These are phyloP conservation scores for Russula sp. DNA, from an alignment of 768 basidiomycete species.

Conservation along the genomic window DNA sequence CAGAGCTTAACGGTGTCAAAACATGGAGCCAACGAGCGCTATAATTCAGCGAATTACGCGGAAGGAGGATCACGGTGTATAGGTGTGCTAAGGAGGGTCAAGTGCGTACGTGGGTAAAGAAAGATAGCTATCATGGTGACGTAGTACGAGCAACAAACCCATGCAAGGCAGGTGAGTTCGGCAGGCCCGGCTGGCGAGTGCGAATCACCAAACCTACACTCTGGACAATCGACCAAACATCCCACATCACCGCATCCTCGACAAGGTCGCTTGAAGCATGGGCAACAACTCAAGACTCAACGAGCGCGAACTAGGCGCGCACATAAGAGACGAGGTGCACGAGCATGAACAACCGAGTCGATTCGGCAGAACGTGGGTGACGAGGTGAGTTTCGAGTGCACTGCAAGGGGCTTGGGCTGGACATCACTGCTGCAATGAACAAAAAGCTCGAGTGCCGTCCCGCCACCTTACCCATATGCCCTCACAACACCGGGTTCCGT, in stretches of 20 bases:
- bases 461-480: slow-evolving; percentile 15
- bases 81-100: slow-evolving; percentile 15
- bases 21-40: slow-evolving; percentile 16
- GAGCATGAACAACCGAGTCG: slow-evolving; percentile 10
- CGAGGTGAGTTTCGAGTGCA: background rate
- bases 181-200: slow-evolving; percentile 32
- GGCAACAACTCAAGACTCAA: slow-evolving; percentile 28
- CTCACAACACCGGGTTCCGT: slow-evolving; percentile 15
- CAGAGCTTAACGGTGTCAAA: background rate
- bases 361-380: slow-evolving; percentile 3
- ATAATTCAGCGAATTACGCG: slow-evolving; percentile 19
- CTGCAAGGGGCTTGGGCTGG: slow-evolving; percentile 11
- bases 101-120: slow-evolving; percentile 13
- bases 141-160: slow-evolving; percentile 11
- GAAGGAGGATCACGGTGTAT: slow-evolving; percentile 12
- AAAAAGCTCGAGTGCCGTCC: background rate
- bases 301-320: slow-evolving; percentile 30
- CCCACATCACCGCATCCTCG: slow-evolving; percentile 7
- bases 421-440: slow-evolving; percentile 12
- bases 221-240: slow-evolving; percentile 13
- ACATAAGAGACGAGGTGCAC: slow-evolving; percentile 28
- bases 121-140: slow-evolving; percentile 18
- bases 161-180: slow-evolving; percentile 15
- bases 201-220: slow-evolving; percentile 24
- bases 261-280: slow-evolving; percentile 16